Evolutionary conservation across 257 asterid species (phyloP).

Genomic region (Ophiorrhiza pumila): DNA sequence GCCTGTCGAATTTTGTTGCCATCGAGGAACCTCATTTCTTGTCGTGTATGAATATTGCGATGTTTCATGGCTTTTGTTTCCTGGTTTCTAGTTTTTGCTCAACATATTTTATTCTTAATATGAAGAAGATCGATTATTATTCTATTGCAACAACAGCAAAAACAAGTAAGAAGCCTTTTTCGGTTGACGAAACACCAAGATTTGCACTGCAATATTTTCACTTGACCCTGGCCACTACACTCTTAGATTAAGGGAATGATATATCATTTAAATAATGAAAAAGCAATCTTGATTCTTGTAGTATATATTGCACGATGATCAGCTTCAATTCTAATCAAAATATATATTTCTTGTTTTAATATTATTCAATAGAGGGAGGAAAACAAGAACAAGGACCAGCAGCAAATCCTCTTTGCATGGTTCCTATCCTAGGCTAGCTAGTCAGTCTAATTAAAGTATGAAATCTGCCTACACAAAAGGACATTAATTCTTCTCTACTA

Average conservation of each 20-base stretch:
- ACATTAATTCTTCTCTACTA: background rate
- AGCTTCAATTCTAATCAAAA: background rate
- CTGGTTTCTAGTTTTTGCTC: conserved; percentile 38
- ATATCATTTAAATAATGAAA: conserved; percentile 10
- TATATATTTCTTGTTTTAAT: background rate
- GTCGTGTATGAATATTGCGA: conserved; percentile 35
- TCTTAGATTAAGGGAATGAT: conserved; percentile 12
- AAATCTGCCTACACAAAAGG: background rate
- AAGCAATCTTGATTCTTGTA: conserved; percentile 6
- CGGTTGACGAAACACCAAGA: conserved; percentile 29
- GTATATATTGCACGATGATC: conserved; percentile 11
- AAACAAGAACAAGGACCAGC: background rate
- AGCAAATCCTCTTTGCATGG: background rate
- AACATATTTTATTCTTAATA: conserved; percentile 26
- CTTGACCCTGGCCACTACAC: conserved; percentile 10
- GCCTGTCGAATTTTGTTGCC: conserved; percentile 51
- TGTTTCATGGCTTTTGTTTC: conserved; percentile 40
- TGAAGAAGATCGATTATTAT: conserved; percentile 13
- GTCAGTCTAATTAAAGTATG: background rate
- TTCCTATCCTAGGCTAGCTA: background rate
- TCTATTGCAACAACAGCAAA: conserved; percentile 20
- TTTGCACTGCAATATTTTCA: conserved; percentile 14
- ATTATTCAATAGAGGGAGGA: background rate
- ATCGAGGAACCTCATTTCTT: conserved; percentile 54
- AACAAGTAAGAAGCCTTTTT: conserved; percentile 43